Conservation (phyloP, 2,329 filamentous ascomycete genomes). For the Chrysosphaeria jannelii region DNA sequence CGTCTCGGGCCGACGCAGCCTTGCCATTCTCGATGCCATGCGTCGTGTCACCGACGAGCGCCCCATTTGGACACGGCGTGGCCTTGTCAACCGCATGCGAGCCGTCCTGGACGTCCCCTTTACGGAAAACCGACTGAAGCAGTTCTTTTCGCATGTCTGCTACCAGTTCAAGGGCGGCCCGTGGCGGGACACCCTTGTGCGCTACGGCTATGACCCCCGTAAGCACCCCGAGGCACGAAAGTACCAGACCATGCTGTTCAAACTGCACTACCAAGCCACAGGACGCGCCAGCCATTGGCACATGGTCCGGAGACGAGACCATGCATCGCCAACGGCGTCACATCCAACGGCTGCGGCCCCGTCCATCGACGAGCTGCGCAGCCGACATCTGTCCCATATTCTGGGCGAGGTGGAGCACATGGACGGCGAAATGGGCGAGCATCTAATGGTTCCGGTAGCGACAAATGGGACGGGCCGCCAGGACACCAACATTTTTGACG, state of each 20-base stretch:
- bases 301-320: too few species aligned
- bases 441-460: neutral
- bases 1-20: constrained; percentile 27
- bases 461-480: constrained; percentile 6
- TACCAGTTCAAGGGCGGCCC: constrained; percentile 86
- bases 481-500: constrained; percentile 54
- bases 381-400: neutral
- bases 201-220: constrained; percentile 65
- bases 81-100: constrained; percentile 41
- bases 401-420: neutral
- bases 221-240: constrained; percentile 42
- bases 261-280: constrained; percentile 24
- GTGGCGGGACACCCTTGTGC: constrained; percentile 67
- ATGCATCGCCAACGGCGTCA: constrained; percentile 2
- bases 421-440: neutral
- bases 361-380: neutral
- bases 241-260: constrained; percentile 79
- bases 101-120: constrained; percentile 9
- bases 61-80: constrained; percentile 66
- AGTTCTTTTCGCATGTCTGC: constrained; percentile 54
- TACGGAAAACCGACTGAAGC: constrained; percentile 28
- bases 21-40: constrained; percentile 31
- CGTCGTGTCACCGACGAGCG: constrained; percentile 35
- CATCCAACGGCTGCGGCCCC: neutral
- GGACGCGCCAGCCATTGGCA: constrained; percentile 12